phyloP scores from a whole-genome alignment of 345 rosid species.

The Populus simonii region DNA sequence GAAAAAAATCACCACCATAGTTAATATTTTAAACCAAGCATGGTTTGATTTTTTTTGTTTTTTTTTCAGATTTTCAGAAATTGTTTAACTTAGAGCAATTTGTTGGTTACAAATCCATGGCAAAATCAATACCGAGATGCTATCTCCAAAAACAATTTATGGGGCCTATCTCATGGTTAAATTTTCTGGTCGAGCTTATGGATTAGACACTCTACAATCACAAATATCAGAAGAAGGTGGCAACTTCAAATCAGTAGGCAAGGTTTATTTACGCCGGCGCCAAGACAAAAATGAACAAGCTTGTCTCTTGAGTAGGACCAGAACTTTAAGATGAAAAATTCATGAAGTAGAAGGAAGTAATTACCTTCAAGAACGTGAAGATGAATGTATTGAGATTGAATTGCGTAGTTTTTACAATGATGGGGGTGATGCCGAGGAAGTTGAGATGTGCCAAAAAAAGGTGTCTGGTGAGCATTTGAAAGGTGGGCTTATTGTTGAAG shows the following conservation, averaged over 20 bases:
- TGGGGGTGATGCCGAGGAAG: conserved; percentile 25
- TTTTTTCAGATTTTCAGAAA: conserved; percentile 37
- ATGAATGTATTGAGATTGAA: conserved; percentile 54
- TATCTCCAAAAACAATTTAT: conserved; percentile 38
- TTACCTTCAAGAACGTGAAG: conserved; percentile 20
- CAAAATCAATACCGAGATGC: conserved; percentile 22
- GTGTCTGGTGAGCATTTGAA: conserved; percentile 44
- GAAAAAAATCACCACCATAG: no score
- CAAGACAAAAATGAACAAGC: conserved; percentile 22
- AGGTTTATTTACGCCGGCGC: conserved; percentile 24
- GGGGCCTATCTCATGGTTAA: conserved; percentile 44
- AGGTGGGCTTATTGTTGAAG: conserved; percentile 51
- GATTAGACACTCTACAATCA: conserved; percentile 46
- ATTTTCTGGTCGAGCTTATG: conserved; percentile 35
- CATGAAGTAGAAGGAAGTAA: conserved; percentile 5
- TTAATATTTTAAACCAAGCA: no score
- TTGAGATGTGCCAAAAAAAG: conserved; percentile 35
- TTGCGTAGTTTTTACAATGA: conserved; percentile 40
- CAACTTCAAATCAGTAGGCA: conserved; percentile 8
- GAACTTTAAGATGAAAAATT: conserved; percentile 10
- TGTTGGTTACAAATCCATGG: conserved; percentile 46
- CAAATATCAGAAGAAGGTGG: conserved; percentile 30
- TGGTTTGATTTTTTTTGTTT: not conserved
- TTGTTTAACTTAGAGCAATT: conserved; percentile 40
- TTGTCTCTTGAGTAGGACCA: conserved; percentile 15